These are phyloP conservation scores for Pharnaceum exiguum DNA, from an alignment of 148 eudicot genomes.

Conservation along the genomic window DNA sequence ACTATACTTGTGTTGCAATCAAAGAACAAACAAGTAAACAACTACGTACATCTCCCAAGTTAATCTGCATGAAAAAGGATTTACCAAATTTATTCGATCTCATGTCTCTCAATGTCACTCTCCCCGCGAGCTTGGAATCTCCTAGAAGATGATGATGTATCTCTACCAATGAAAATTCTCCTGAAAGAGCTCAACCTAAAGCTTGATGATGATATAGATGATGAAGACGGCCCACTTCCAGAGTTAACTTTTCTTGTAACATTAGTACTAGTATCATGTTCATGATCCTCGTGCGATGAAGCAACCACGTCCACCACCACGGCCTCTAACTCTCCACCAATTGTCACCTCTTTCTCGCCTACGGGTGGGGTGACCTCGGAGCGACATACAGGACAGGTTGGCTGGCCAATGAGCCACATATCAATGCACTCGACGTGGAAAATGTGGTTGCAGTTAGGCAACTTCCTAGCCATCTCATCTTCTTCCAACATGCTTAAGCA, in stretches of 20 bases:
- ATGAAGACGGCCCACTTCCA: conserved; percentile 11
- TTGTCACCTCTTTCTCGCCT: conserved; percentile 37
- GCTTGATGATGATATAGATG: conserved; percentile 34
- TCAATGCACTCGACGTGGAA: conserved; percentile 64
- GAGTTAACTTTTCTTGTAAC: not conserved
- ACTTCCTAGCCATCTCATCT: conserved; percentile 27
- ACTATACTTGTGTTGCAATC: too few relatives aligned
- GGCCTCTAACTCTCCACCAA: conserved; percentile 14
- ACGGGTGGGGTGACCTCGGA: conserved; percentile 37
- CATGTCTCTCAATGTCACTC: conserved; percentile 39
- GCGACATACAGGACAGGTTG: conserved; percentile 62
- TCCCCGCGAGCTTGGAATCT: conserved; percentile 29
- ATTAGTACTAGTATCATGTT: not conserved
- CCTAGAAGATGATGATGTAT: conserved; percentile 29
- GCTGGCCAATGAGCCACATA: conserved; percentile 37
- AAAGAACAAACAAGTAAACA: too few relatives aligned
- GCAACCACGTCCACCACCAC: conserved; percentile 13
- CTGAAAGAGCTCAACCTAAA: conserved; percentile 55
- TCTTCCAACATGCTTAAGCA: conserved; percentile 44
- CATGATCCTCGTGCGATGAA: not conserved
- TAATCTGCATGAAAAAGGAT: not conserved
- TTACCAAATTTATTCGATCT: not conserved
- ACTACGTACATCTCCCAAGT: not conserved
- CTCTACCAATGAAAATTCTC: conserved; percentile 47
- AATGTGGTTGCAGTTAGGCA: conserved; percentile 54